Evolutionary conservation across 1,284 basidiomycete species (phyloP), one percentile per base, ranked within the genome.

Genomic region (Chiua sp.): DNA sequence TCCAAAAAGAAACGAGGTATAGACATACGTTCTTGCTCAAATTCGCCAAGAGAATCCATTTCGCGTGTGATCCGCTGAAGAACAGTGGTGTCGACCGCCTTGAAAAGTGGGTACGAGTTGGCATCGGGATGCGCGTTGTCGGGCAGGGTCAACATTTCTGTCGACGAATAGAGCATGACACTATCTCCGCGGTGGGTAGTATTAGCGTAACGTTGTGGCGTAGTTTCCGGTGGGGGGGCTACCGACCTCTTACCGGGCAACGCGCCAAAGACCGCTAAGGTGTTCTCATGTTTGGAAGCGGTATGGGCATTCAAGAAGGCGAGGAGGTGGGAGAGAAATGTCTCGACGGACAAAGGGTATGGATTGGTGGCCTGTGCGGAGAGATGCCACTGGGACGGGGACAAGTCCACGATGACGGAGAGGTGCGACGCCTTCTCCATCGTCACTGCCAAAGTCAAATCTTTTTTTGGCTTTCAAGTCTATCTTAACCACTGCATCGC

Each of bases 231-330:
- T 51, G 22, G 18, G 15, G 7, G 47, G 48, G 26, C 48, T 23
- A 78, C 83, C 64, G 62, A 90, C 88, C 88, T 92, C 71, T 91
- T 91, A 7, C 88, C 88, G 4, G 91, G 91, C 59, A 94, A 83
- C 8, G 94, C 95, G 10, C 89, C 96, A 72, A 96, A 98, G 49
- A 98, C 91, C 6, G 95, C 92, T 20, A 98, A 81, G 8, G 92
- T 88, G 73, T 98, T 99, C 69, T 96, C 94, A 78, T 96, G 92
- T 64, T 91, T 87, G 66, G 90, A 86, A 1, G 96, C 95, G 60
- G 97, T 85, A 77, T 98, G 96, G 1, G 95, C 87, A 69, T 99
- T 98, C 66, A 97, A 80, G 69, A 98, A 98, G 26, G 94, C 90
- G 60, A 98, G 85, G 16, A 98, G 80, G 65, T 94, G 91, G 1